Base-by-base conservation (phyloP, 2,329 filamentous ascomycete species). In the Xylaria sp. region DNA sequence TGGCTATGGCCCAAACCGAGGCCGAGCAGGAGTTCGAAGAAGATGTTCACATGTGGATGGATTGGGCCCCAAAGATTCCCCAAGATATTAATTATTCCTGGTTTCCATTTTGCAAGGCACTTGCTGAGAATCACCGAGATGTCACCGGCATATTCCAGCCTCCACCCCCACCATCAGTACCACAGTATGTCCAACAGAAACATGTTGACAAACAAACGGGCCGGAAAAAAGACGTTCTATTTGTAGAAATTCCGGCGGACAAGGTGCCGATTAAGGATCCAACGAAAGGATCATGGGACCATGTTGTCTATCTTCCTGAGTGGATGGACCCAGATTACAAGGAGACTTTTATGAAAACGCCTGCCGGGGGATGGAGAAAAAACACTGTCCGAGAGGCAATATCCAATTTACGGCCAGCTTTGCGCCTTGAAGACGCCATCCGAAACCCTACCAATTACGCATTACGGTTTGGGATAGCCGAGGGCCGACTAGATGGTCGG, bases 391-490 rank as follows among this genome's bases (percentile, higher is more conserved):
- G 29, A 22, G 71, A 72, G 29, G 20, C 64, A 2, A 2, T 68
- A 6, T 36, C 15, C 27, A 59, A 44, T 10, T 3, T 74, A 5
- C 61, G 69, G 7, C 75, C 76, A 2, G 75, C 75, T 1, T 33
- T 77, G 45, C 71, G 68, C 9, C 5, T 68, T 0, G 31, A 51
- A 2, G 76, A 77, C 39, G n/a, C 5, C 1, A 15, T 72, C 0
- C 65, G 60, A 0, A 57, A 63, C 6, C 74, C 75, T 20, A 75
- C 75, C 0, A 31, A 59, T 0, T 76, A 73, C 45, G 76, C 74
- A 2, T 64, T 53, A 25, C 72, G 74, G 1, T 77, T 72, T 51
- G 76, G 76, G 1, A 73, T 77, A 5, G 68, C 73, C 29, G 69
- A 70, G 0, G 71, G 70, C 13, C 70, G 74, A 7, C 20, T 47